Base-by-base conservation (phyloP, 805 yeast genomes). In the Hanseniaspora meyeri region DNA sequence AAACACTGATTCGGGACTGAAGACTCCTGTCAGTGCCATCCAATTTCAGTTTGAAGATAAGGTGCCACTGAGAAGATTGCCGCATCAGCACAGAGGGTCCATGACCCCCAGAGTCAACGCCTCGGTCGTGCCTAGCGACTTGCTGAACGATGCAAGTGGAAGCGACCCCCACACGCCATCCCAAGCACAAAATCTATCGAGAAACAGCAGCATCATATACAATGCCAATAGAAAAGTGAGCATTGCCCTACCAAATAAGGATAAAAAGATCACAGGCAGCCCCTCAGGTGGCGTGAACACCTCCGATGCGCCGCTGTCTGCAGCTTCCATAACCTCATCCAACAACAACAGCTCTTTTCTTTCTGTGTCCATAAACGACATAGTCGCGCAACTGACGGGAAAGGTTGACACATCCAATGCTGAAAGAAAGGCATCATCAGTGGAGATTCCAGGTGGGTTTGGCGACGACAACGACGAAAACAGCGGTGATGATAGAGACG, bases 51-150 rank as follows among this genome's bases (percentile, higher is more conserved):
- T 75, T 19, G 75, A 77, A 1, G 66, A 74, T 11, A 66, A 61
- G 8, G 14, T 50, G 4, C 64, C 66, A 27, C 74, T 72, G 27
- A 76, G 75, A 59, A 55, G 54, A 43, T 65, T 72, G 1, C 63
- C 68, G 1, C 68, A 65, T 50, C 58, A 54, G 43, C 80, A 79
- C 60, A 67, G 84, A 57, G 80, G 81, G n/a, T 79, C 83, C 1
- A 78, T 79, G 52, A 74, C 80, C 47, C 76, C 80, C 1, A 70
- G 77, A 59, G 80, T 82, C 1, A 50, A 61, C 63, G 27, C 54
- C 55, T 59, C 32, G 34, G 16, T 32, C 9, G 36, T 37, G 17
- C 20, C 40, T 12, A 29, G n/a, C 38, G 40, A 40, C 27, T 14
- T 29, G 3, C 16, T 38, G 16, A 9, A 14, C 16, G 48, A 39